phyloP scores from a whole-genome alignment of 2,329 filamentous ascomycete species.

The Chalara sp. region DNA sequence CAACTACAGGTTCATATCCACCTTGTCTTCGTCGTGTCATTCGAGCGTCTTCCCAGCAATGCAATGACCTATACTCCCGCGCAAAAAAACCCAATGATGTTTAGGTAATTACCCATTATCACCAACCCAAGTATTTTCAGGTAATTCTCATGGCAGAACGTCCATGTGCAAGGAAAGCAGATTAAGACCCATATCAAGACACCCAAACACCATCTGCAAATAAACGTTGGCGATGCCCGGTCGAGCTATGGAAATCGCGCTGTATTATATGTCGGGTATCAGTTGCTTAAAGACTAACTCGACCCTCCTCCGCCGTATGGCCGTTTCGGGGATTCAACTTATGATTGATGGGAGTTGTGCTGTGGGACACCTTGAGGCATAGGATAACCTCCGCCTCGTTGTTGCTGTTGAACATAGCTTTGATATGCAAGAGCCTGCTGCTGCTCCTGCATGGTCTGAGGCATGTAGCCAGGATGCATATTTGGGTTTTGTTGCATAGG shows the following conservation, averaged over 20 bases:
- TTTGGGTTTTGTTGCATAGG: constrained; percentile 57
- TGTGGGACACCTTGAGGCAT: constrained; percentile 78
- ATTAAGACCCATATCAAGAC: constrained; percentile 19
- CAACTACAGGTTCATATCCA: too few relatives aligned
- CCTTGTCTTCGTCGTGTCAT: not conserved
- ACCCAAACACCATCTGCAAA: constrained; percentile 25
- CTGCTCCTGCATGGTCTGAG: constrained; percentile 48
- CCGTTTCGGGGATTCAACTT: constrained; percentile 22
- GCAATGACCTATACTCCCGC: not conserved
- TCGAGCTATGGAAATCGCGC: constrained; percentile 15
- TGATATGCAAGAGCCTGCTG: constrained; percentile 78
- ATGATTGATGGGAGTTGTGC: constrained; percentile 76
- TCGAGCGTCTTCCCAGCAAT: not conserved
- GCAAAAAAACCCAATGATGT: constrained; percentile 2
- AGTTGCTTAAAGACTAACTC: constrained; percentile 31
- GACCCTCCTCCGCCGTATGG: constrained; percentile 19
- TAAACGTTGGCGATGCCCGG: constrained; percentile 17
- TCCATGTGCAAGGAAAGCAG: constrained; percentile 6
- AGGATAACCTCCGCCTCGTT: constrained; percentile 61
- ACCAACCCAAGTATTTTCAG: constrained; percentile 14
- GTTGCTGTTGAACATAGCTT: constrained; percentile 70
- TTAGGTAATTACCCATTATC: constrained; percentile 20
- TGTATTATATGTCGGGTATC: constrained; percentile 54
- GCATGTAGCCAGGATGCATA: constrained; percentile 61
- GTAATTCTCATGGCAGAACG: constrained; percentile 5